Evolutionary conservation across 768 basidiomycete species (phyloP).

Genomic region (Boletus insuetus): DNA sequence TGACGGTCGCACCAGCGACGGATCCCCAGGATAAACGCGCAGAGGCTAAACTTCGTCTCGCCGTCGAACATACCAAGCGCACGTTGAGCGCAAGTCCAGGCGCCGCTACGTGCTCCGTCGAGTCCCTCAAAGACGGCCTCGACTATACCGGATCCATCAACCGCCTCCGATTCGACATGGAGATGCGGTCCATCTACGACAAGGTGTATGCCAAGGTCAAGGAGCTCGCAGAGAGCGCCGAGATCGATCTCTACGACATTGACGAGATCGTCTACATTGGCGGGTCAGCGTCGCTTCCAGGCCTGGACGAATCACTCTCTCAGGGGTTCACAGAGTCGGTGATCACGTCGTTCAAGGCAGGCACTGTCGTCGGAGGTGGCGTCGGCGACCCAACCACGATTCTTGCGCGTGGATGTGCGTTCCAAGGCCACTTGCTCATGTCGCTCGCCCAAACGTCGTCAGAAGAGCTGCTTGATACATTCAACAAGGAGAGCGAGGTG

Average conservation of each 20-base stretch:
- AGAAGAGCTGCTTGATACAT: constrained; percentile 50
- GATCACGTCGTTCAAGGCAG: constrained; percentile 61
- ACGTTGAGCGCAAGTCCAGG: constrained; percentile 84
- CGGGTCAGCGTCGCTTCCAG: constrained; percentile 70
- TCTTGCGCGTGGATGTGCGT: constrained; percentile 71
- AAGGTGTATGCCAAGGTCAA: constrained; percentile 49
- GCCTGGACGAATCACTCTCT: constrained; percentile 59
- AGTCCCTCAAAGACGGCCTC: constrained; percentile 89
- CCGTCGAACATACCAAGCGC: constrained; percentile 93
- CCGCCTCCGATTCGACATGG: constrained; percentile 56
- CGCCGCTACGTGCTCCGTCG: constrained; percentile 89
- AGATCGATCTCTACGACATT: constrained; percentile 61
- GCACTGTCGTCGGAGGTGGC: constrained; percentile 69
- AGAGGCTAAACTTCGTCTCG: constrained; percentile 89
- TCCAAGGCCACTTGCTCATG: constrained; percentile 66
- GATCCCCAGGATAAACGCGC: constrained; percentile 72
- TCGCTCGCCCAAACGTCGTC: constrained; percentile 47
- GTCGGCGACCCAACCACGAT: constrained; percentile 76
- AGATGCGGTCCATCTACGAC: constrained; percentile 58
- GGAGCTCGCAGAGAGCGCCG: constrained; percentile 49
- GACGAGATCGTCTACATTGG: constrained; percentile 83
- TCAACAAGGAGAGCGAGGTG: constrained; percentile 40
- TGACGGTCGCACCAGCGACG: constrained; percentile 61
- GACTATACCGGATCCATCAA: constrained; percentile 80
- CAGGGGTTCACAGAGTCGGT: constrained; percentile 60